Conservation (phyloP, 2,329 filamentous ascomycete genomes). For the Ophiosphaerella narmari region DNA sequence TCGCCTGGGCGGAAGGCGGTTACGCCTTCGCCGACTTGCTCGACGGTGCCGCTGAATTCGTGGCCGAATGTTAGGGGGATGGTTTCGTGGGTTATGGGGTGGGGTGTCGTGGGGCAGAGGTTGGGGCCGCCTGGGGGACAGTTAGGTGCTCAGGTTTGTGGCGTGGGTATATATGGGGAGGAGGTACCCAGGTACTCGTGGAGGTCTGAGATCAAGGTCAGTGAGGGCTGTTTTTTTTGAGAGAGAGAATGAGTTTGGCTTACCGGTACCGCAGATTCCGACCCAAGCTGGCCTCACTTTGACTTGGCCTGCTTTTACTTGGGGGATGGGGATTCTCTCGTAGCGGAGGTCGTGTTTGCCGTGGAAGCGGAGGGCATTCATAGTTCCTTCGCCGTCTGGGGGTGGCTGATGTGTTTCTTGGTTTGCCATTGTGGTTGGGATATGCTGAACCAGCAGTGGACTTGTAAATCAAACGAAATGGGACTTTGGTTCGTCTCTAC, state of each 20-base stretch:
- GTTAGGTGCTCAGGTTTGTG: neutral
- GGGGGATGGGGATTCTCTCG: slow-evolving; percentile 49
- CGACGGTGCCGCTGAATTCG: slow-evolving; percentile 58
- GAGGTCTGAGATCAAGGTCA: slow-evolving; percentile 38
- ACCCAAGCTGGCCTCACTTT: slow-evolving; percentile 50
- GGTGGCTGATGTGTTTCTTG: slow-evolving; percentile 20
- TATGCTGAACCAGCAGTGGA: neutral
- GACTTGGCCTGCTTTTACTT: slow-evolving; percentile 48
- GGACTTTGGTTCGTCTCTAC: neutral
- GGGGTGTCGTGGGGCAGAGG: slow-evolving; percentile 57
- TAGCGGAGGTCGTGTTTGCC: slow-evolving; percentile 51
- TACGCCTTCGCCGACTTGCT: slow-evolving; percentile 58
- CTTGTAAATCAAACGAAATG: neutral
- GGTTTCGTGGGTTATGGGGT: slow-evolving; percentile 59
- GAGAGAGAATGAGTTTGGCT: neutral
- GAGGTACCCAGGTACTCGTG: slow-evolving; percentile 50
- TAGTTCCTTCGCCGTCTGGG: slow-evolving; percentile 29
- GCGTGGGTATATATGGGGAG: neutral
- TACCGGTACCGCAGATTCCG: slow-evolving; percentile 50
- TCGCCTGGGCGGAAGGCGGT: slow-evolving; percentile 55
- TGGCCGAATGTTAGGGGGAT: slow-evolving; percentile 60
- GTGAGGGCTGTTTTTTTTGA: neutral
- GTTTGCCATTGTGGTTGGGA: slow-evolving; percentile 1
- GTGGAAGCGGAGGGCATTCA: slow-evolving; percentile 55
- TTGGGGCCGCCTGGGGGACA: slow-evolving; percentile 47